phyloP scores from a whole-genome alignment of 2,329 filamentous ascomycete genomes.

The Proliferodiscus dingleyae region DNA sequence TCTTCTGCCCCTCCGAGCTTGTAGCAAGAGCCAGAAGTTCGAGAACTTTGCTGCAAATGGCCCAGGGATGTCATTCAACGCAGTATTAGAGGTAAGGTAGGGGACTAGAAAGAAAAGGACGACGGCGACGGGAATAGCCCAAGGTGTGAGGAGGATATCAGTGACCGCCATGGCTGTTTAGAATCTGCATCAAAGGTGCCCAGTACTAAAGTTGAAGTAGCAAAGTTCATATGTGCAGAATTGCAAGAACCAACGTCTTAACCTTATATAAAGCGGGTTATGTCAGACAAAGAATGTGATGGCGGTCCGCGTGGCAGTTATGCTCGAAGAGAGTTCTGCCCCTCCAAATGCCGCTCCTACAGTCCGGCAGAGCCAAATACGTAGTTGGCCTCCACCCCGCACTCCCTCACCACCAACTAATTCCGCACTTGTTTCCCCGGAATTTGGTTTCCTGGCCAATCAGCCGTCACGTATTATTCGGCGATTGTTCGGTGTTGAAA shows the following conservation, averaged over 20 bases:
- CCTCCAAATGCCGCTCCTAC: slow-evolving; percentile 13
- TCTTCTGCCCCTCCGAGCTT: slow-evolving; percentile 60
- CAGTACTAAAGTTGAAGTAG: not conserved
- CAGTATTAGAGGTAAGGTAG: slow-evolving; percentile 29
- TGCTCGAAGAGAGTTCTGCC: slow-evolving; percentile 4
- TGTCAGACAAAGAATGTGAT: no score
- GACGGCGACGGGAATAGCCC: slow-evolving; percentile 42
- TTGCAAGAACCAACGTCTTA: not conserved
- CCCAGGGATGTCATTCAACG: slow-evolving; percentile 39
- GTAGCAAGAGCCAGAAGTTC: slow-evolving; percentile 73
- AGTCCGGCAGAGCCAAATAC: slow-evolving; percentile 3
- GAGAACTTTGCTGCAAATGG: slow-evolving; percentile 59
- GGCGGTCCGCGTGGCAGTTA: slow-evolving; percentile 12
- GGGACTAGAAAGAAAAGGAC: slow-evolving; percentile 33
- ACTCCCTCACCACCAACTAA: slow-evolving; percentile 5
- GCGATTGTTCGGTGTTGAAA: slow-evolving; percentile 6
- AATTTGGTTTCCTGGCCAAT: slow-evolving; percentile 7
- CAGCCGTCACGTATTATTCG: slow-evolving; percentile 6
- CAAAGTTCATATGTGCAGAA: not conserved
- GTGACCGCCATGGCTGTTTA: slow-evolving; percentile 31
- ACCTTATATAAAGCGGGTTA: not conserved
- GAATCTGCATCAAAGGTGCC: not conserved
- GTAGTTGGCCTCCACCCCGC: slow-evolving; percentile 3
- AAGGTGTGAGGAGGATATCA: slow-evolving; percentile 41
- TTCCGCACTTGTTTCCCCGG: slow-evolving; percentile 10